Conservation (phyloP, 164 flowering plant species). For the Nymphaea colorata region DNA sequence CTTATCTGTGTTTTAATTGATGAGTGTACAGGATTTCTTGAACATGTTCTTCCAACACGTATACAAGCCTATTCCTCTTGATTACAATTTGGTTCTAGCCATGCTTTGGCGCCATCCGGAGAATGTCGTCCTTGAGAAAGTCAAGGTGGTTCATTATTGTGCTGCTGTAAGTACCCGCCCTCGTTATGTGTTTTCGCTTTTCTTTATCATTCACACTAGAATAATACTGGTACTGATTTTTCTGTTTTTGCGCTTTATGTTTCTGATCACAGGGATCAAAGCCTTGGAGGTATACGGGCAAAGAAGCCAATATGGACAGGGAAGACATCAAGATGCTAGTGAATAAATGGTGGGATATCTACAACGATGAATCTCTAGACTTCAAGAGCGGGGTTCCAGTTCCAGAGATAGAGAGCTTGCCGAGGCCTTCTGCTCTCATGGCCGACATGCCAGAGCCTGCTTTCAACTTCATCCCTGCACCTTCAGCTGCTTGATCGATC, state of each 20-base stretch:
- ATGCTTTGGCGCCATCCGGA: constrained; percentile 64
- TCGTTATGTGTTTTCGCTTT: neutral
- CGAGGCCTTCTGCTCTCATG: constrained; percentile 24
- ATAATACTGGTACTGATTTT: neutral
- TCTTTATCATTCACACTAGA: neutral
- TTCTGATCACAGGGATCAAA: constrained; percentile 43
- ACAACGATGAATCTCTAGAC: constrained; percentile 40
- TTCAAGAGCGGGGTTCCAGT: constrained; percentile 18
- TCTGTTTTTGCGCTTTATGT: neutral
- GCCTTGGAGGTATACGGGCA: constrained; percentile 64
- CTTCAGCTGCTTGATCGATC: constrained; percentile 35
- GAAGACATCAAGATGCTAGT: constrained; percentile 54
- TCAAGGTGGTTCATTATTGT: constrained; percentile 55
- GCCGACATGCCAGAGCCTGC: constrained; percentile 33
- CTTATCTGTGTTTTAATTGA: neutral
- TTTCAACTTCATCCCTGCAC: constrained; percentile 35
- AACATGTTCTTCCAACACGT: constrained; percentile 41
- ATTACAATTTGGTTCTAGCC: constrained; percentile 45
- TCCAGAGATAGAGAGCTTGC: constrained; percentile 14
- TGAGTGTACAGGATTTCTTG: constrained; percentile 37
- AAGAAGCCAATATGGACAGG: constrained; percentile 56
- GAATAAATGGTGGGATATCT: constrained; percentile 64
- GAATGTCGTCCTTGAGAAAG: constrained; percentile 38
- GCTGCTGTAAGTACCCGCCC: constrained; percentile 35
- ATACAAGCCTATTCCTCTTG: constrained; percentile 42